A percentile compares a stretch with the other conserved stretches of the same genome.
These are phyloP conservation scores for Arabis alpina DNA, from an alignment of 345 rosid genomes.

Conservation along the genomic window DNA sequence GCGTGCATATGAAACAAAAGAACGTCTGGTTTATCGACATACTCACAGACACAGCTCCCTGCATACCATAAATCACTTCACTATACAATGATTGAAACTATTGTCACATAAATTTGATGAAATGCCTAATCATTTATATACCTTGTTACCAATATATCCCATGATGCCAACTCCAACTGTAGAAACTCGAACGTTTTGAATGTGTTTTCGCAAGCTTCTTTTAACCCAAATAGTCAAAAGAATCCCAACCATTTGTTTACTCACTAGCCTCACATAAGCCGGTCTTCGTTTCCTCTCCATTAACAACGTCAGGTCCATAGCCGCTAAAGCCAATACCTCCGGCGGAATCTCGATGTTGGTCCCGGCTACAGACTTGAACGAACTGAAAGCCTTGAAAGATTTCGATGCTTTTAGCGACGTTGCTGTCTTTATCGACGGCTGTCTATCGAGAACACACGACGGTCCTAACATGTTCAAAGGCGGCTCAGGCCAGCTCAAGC, in stretches of 20 bases:
- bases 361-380: conserved; percentile 62
- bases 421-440: conserved; percentile 60
- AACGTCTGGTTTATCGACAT: conserved; percentile 90
- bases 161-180: conserved; percentile 93
- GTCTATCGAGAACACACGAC: conserved; percentile 60
- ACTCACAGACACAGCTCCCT: conserved; percentile 97
- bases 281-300: conserved; percentile 74
- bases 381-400: conserved; percentile 60
- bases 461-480: conserved; percentile 66
- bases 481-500: conserved; percentile 93
- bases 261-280: conserved; percentile 78
- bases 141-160: conserved; percentile 99
- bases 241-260: conserved; percentile 96
- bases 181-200: conserved; percentile 82
- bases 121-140: conserved; percentile 23
- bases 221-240: conserved; percentile 91
- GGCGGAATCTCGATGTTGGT: conserved; percentile 51
- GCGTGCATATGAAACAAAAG: conserved; percentile 81
- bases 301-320: conserved; percentile 64
- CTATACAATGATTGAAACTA: not conserved
- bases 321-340: conserved; percentile 53
- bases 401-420: conserved; percentile 59
- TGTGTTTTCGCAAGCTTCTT: conserved; percentile 74
- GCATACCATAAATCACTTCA: conserved; percentile 24
- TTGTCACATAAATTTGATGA: not conserved